These are phyloP conservation scores for Kwoniella dendrophila DNA, from an alignment of 768 basidiomycete species.

Conservation along the genomic window DNA sequence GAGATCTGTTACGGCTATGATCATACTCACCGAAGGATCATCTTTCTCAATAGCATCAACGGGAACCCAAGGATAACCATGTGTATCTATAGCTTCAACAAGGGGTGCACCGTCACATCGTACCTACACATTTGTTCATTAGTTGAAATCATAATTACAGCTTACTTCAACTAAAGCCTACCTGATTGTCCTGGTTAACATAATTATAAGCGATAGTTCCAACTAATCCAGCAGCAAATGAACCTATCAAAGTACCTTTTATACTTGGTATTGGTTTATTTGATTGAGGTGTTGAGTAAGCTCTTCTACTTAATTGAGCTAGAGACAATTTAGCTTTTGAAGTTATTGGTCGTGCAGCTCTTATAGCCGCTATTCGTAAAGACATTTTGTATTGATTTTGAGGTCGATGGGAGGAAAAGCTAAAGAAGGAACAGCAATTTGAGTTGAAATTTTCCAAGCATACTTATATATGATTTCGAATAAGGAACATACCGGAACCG, in stretches of 20 bases:
- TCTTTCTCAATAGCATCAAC: constrained; percentile 49
- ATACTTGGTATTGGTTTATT: not conserved
- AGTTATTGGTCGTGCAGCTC: not conserved
- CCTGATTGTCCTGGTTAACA: constrained; percentile 1
- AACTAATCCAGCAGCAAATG: not conserved
- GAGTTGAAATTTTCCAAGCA: too few species aligned
- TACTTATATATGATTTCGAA: too few species aligned
- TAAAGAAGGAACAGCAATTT: constrained; percentile 3
- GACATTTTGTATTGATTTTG: constrained; percentile 10
- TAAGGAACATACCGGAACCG: too few species aligned
- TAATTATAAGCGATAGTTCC: not conserved
- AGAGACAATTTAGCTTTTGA: not conserved
- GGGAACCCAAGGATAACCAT: constrained; percentile 43
- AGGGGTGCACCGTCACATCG: constrained; percentile 44
- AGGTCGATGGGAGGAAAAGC: not conserved
- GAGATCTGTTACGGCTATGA: too few species aligned
- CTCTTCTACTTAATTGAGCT: not conserved
- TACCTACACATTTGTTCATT: not conserved
- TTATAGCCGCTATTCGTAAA: constrained; percentile 9
- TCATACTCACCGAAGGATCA: constrained; percentile 44
- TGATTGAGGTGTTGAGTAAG: not conserved
- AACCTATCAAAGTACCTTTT: not conserved
- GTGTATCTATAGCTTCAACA: constrained; percentile 29
- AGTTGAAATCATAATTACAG: not conserved
- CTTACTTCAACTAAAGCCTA: not conserved